These are phyloP conservation scores for Aspergillus nomiae DNA, from an alignment of 2,329 filamentous ascomycete genomes.

Conservation along the genomic window DNA sequence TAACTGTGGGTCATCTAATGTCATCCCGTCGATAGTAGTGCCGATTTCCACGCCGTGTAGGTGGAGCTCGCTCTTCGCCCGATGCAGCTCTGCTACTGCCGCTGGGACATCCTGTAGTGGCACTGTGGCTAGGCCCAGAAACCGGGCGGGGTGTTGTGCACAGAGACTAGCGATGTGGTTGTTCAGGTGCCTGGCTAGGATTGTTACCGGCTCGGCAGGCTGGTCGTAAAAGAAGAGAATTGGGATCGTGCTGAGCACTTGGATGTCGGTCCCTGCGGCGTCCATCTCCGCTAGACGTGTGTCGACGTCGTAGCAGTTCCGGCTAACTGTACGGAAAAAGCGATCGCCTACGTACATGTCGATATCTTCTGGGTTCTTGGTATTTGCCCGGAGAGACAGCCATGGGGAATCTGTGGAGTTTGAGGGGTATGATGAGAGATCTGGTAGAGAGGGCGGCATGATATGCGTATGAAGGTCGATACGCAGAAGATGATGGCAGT, in stretches of 20 bases:
- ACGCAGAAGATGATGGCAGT: constrained; percentile 12
- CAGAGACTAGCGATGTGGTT: constrained; percentile 21
- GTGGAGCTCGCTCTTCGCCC: constrained; percentile 12
- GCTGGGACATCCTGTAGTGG: constrained; percentile 17
- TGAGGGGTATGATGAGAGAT: constrained; percentile 15
- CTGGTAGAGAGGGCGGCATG: constrained; percentile 20
- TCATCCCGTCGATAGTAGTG: constrained; percentile 14
- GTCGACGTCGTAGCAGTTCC: constrained; percentile 19
- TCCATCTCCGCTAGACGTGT: constrained; percentile 21
- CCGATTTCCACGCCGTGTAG: constrained; percentile 23
- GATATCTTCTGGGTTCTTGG: neutral
- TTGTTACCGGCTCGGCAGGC: constrained; percentile 12
- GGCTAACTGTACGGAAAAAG: constrained; percentile 21
- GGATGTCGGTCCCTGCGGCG: constrained; percentile 14
- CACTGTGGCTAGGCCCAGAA: constrained; percentile 21
- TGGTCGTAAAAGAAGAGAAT: constrained; percentile 24
- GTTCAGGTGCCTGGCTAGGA: constrained; percentile 17
- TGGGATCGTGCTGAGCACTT: constrained; percentile 20
- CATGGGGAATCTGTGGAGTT: constrained; percentile 11
- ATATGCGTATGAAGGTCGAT: constrained; percentile 25
- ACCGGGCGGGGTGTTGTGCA: constrained; percentile 11
- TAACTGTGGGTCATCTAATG: constrained; percentile 14
- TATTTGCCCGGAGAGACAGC: constrained; percentile 15
- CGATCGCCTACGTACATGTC: constrained; percentile 20
- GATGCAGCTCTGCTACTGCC: constrained; percentile 14